These are phyloP conservation scores for Xylariaceae sp. DNA, from an alignment of 2,329 filamentous ascomycete genomes.

Conservation along the genomic window DNA sequence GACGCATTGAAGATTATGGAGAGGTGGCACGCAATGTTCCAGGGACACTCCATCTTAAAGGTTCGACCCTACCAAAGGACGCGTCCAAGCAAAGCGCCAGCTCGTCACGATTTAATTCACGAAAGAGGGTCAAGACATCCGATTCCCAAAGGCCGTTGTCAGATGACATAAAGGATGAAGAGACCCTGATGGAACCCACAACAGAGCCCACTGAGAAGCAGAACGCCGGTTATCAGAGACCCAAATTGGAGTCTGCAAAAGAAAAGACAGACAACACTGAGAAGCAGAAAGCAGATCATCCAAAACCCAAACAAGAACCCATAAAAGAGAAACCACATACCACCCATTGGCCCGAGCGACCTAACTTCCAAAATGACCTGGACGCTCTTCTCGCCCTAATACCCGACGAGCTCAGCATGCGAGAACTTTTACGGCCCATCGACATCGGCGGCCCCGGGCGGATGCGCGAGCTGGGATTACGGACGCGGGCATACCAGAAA, in stretches of 20 bases:
- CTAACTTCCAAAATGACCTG: constrained; percentile 33
- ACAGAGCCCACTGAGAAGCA: too few relatives aligned
- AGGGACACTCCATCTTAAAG: background rate
- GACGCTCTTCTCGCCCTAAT: constrained; percentile 38
- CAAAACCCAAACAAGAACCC: background rate
- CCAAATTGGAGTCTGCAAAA: too few relatives aligned
- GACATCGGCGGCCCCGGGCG: constrained; percentile 47
- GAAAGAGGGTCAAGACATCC: background rate
- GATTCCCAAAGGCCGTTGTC: constrained; percentile 11
- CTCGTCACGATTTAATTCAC: background rate
- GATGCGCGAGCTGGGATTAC: constrained; percentile 48
- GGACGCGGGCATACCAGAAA: constrained; percentile 47
- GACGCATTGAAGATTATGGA: background rate
- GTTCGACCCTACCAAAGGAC: background rate
- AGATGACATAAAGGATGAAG: background rate
- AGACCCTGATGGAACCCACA: background rate
- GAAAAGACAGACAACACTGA: too few relatives aligned
- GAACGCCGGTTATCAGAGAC: too few relatives aligned
- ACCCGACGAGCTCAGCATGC: constrained; percentile 44
- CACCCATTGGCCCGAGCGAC: constrained; percentile 10
- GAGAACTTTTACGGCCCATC: constrained; percentile 47
- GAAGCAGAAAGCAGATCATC: background rate
- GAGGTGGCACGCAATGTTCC: background rate
- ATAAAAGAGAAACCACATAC: background rate
- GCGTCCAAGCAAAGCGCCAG: background rate